phyloP scores from a whole-genome alignment of 306 rosid species.

The Prunus dulcis region DNA sequence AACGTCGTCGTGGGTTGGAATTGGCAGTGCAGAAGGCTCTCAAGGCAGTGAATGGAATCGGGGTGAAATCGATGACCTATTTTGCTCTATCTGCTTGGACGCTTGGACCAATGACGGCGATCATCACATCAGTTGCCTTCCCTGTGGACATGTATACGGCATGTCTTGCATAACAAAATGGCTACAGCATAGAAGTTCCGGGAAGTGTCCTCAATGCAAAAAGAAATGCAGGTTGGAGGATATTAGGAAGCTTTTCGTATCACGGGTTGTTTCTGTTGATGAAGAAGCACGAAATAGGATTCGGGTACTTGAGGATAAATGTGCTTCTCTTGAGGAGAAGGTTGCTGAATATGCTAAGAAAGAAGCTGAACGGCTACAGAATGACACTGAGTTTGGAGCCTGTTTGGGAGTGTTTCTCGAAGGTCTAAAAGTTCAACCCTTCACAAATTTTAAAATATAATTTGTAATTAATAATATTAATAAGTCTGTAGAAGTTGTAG shows the following conservation, averaged over 20 bases:
- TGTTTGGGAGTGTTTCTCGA: no score
- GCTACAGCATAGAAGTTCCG: constrained; percentile 53
- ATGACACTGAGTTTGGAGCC: no score
- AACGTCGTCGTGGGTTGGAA: constrained; percentile 26
- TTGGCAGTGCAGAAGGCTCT: constrained; percentile 22
- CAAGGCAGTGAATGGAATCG: constrained; percentile 51
- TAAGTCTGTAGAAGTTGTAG: no score
- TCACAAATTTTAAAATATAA: no score
- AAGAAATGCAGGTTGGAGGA: constrained; percentile 58
- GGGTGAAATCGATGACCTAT: constrained; percentile 56
- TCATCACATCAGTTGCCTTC: constrained; percentile 88
- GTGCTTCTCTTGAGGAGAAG: no score
- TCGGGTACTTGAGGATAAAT: no score
- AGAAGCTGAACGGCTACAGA: no score
- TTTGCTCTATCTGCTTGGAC: constrained; percentile 89
- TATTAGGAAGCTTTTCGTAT: constrained; percentile 70
- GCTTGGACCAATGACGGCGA: constrained; percentile 67
- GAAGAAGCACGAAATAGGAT: constrained; percentile 50
- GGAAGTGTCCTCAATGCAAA: constrained; percentile 94
- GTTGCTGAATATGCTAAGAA: no score
- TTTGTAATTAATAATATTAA: no score
- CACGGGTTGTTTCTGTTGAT: constrained; percentile 55
- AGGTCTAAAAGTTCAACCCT: no score
- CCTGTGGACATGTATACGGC: constrained; percentile 88
- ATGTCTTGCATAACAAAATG: constrained; percentile 79